phyloP scores from a whole-genome alignment of 805 yeast species.

The Metschnikowia corniflorae region DNA sequence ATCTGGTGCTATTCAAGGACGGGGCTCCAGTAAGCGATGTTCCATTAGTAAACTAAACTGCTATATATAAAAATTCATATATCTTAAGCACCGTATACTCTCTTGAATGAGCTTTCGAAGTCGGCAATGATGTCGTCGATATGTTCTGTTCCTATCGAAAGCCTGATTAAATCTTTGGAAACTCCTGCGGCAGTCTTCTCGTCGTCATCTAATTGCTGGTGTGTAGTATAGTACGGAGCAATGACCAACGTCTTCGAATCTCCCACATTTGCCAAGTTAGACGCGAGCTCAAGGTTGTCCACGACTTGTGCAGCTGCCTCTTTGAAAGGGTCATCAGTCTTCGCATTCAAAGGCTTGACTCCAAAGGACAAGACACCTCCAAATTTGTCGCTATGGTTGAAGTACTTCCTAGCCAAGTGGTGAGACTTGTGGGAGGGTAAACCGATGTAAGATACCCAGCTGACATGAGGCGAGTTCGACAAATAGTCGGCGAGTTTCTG shows the following conservation, averaged over 20 bases:
- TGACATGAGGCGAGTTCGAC: conserved; percentile 67
- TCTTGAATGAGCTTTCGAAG: conserved; percentile 70
- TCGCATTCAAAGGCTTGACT: conserved; percentile 56
- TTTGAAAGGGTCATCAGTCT: conserved; percentile 56
- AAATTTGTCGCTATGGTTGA: conserved; percentile 49
- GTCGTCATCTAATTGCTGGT: conserved; percentile 80
- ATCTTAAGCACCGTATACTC: conserved; percentile 39
- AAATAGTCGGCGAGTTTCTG: conserved; percentile 73
- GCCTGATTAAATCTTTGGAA: conserved; percentile 81
- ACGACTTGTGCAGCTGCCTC: conserved; percentile 82
- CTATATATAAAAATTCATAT: not conserved
- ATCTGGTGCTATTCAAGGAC: not conserved
- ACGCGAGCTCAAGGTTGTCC: conserved; percentile 77
- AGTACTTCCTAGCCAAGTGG: conserved; percentile 77
- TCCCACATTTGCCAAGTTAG: conserved; percentile 95
- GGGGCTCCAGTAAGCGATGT: not conserved
- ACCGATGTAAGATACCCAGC: conserved; percentile 93
- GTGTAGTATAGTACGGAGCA: conserved; percentile 95
- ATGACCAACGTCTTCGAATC: conserved; percentile 93
- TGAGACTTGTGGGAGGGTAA: conserved; percentile 75
- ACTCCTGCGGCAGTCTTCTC: conserved; percentile 86
- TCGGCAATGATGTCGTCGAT: conserved; percentile 23
- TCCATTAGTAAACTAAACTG: no score
- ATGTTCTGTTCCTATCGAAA: conserved; percentile 22
- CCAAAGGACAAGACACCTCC: conserved; percentile 92